Percentiles rank a stretch among this genome's conserved stretches.
These are phyloP conservation scores for Coniochaeta prunicola DNA, from an alignment of 2,329 filamentous ascomycete genomes.

Conservation along the genomic window DNA sequence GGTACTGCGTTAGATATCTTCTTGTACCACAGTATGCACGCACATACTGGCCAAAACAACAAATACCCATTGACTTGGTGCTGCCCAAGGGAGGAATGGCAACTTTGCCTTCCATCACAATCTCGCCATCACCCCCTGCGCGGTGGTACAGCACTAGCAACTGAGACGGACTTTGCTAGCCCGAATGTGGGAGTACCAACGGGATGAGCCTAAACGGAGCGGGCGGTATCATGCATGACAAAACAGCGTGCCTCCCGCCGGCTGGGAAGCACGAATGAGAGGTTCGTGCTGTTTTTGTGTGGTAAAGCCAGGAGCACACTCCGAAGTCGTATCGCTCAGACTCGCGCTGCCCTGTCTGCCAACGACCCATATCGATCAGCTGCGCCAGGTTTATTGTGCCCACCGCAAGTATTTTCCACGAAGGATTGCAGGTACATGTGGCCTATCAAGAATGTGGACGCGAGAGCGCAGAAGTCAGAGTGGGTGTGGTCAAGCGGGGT, in stretches of 20 bases:
- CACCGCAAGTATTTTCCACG: neutral
- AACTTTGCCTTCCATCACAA: no score
- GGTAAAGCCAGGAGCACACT: no score
- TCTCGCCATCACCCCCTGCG: no score
- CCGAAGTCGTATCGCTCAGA: neutral
- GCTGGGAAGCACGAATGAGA: neutral
- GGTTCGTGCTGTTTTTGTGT: no score
- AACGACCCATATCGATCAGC: neutral
- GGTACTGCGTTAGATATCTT: no score
- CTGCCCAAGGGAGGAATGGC: no score
- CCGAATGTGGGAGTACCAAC: constrained; percentile 5
- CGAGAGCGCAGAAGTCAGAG: neutral
- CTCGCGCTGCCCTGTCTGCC: neutral
- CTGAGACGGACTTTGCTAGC: neutral
- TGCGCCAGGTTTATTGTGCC: neutral
- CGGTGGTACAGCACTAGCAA: no score
- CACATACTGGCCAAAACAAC: no score
- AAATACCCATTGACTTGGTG: no score
- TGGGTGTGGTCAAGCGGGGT: constrained; percentile 1
- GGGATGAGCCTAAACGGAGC: constrained; percentile 22
- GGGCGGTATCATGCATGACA: constrained; percentile 14
- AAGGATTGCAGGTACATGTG: neutral
- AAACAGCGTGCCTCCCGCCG: neutral
- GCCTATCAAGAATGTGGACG: neutral
- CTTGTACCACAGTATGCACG: no score